Evolutionary conservation across 495 filamentous ascomycete species (phyloP), one percentile per base, ranked within the genome.

Genomic region (Daldinia vernicosa): DNA sequence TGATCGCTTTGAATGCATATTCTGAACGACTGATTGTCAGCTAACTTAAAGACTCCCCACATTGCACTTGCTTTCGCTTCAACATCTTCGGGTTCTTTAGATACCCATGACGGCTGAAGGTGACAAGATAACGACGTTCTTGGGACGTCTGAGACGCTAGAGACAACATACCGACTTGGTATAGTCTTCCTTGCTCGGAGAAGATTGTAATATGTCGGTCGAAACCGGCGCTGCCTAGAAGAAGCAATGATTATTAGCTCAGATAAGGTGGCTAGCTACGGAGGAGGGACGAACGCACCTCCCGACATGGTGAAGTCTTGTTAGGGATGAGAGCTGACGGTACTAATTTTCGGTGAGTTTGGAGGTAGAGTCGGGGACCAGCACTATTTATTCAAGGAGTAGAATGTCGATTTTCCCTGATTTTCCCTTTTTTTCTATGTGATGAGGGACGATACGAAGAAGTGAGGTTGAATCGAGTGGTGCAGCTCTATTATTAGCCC

Each of bases 1-100:
- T 98, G 82, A 99, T 99, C 43, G 95, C 95, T 84, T 99, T 99
- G 89, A 99, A 99, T 62, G 95, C 95, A 97, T 99, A 99, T 88
- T 99, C 95, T 98, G 60, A 53, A 33, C 27, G 59, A 58, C 22
- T 47, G 26, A 11, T 45, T 67, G 74, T 83, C 71, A 83, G 81
- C 74, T 71, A 69, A 66, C 15, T 17, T 50, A 52, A n/a, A 63
- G 12, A 24, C 14, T 33, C 66, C 45, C 52, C 54, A 59, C 47
- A 17, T 67, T 50, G 17, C 53, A 69, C 6, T 40, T 17, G 32
- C 35, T 57, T 62, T 54, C 45, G 67, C 58, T 55, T 54, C 55
- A 32, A 57, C 14, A 30, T 64, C 54, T 19, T 54, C 17, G 37
- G 12, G 17, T 24, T 8, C n/a, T 35, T 35, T 17, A n/a, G 27